Evolutionary conservation across 2,329 filamentous ascomycete species (phyloP).

Genomic region (Neonectria ditissima): DNA sequence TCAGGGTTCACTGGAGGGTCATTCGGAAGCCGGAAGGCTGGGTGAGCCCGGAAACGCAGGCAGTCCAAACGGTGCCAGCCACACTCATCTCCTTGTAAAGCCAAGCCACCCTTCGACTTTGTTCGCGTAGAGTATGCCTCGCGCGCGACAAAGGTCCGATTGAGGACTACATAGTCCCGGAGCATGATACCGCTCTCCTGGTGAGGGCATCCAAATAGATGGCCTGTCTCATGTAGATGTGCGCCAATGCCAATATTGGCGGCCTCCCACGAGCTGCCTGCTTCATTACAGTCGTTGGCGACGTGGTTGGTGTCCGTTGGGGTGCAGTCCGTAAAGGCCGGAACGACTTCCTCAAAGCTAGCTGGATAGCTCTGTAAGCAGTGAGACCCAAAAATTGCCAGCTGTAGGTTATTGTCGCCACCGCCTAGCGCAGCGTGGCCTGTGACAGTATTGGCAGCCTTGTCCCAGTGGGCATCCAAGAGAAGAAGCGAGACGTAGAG

Average conservation of each 20-base stretch:
- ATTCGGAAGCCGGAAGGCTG: constrained; percentile 86
- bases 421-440: constrained; percentile 90
- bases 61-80: constrained; percentile 91
- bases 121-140: constrained; percentile 91
- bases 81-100: constrained; percentile 84
- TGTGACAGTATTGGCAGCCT: constrained; percentile 73
- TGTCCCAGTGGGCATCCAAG: constrained; percentile 91
- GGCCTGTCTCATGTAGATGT: constrained; percentile 91
- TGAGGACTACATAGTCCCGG: constrained; percentile 85
- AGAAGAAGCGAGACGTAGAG: constrained; percentile 89
- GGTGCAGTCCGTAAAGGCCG: constrained; percentile 91
- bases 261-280: constrained; percentile 94
- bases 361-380: constrained; percentile 91
- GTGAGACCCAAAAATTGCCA: constrained; percentile 94
- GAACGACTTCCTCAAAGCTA: constrained; percentile 88
- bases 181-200: constrained; percentile 94
- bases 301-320: constrained; percentile 84
- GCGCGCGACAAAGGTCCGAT: constrained; percentile 82
- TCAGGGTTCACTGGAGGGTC: constrained; percentile 76
- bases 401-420: constrained; percentile 75
- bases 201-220: constrained; percentile 89
- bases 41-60: constrained; percentile 89
- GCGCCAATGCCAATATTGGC: constrained; percentile 94
- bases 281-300: constrained; percentile 87
- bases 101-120: constrained; percentile 82